Evolutionary conservation across 441 rosid genomes (phyloP), one percentile per base, ranked within the genome.

Genomic region (Isatis lusitanica): DNA sequence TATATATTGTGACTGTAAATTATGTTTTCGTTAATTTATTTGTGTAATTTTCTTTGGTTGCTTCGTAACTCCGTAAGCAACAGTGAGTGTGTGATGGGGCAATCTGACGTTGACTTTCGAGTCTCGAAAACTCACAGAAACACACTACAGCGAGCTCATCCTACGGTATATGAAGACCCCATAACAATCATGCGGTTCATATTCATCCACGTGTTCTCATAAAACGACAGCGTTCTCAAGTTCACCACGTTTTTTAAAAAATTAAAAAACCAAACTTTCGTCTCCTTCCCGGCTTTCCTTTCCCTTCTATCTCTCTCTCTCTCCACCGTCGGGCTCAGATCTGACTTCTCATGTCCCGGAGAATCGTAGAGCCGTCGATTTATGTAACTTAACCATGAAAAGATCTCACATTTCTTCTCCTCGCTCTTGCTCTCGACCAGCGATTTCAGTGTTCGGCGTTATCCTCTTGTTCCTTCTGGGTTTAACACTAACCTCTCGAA

Each of bases 391-490:
- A 35, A 63, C n/a, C 66, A 87, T 85, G 93, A 89, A 87, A 81
- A 73, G 83, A 64, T 13, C 80, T 44, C 88, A 86, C 62, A 46
- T 59, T 62, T 67, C 84, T 17, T 56, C 81, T 5, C 21, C 68
- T 63, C 70, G 81, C 21, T 75, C 82, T 58, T 69, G 70, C 6
- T 80, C 81, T 60, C 87, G 88, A 38, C 82, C 83, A 3, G 13
- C 76, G 9, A 30, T 84, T 9, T 15, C 74, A 16, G 38, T 84
- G 33, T 36, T 83, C 12, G 17, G 69, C 0, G 63, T 87, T 50
- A 73, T 82, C 1, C 66, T 89, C 36, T 9, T 84, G 7, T 72
- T 89, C 28, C 68, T 89, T 39, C 71, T 84, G 10, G 64, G 79
- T 47, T 73, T 86, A 48, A 47, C 83, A 16, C 47, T 78, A 9